Base-by-base conservation (phyloP, 208 protist genomes). In the Leishmania guyanensis region DNA sequence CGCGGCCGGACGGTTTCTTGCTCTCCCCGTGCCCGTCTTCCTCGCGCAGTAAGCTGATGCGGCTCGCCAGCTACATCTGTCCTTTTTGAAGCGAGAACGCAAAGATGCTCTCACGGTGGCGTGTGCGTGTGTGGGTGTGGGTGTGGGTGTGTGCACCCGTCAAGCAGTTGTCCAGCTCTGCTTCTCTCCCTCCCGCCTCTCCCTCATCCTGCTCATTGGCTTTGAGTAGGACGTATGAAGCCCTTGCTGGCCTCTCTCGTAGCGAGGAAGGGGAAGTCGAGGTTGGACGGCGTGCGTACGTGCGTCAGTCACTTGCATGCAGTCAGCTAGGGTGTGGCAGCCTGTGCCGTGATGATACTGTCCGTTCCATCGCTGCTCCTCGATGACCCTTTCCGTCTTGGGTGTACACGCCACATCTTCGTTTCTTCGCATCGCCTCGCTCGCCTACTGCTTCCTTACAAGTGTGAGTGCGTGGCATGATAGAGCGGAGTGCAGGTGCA, bases 1-100 rank as follows among this genome's bases (percentile, higher is more conserved):
- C 56, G 39, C 82, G 76, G 10, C 91, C 92, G 8, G 89, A 93
- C 78, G 90, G 85, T 20, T 88, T 90, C 56, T 65, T 96, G 48
- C 76, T 87, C 43, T 81, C 89, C 6, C 86, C 90, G 0, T 86
- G 86, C n/a, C 77, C 88, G 12, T 78, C 83, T n/a, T 64, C 84
- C 20, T 79, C 84, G 56, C 85, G 93, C 16, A 84, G 83, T 6
- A 58, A 75, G 51, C 68, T 95, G 62, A 85, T 95, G 73, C 91
- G 88, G 3, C 60, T 91, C 12, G 91, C 88, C 1, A 88, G 86
- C 73, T 89, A 80, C 73, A 83, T 95, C 64, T 89, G 83, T 54
- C 91, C 91, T 2, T 95, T 95, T 71, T 95, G 50, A 75, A 2
- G n/a, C 4, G 12, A 12, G 26, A 36, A 54, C 1, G 14, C 17